These are phyloP conservation scores for Solanum commersonii DNA, from an alignment of 257 asterid species.

Conservation along the genomic window DNA sequence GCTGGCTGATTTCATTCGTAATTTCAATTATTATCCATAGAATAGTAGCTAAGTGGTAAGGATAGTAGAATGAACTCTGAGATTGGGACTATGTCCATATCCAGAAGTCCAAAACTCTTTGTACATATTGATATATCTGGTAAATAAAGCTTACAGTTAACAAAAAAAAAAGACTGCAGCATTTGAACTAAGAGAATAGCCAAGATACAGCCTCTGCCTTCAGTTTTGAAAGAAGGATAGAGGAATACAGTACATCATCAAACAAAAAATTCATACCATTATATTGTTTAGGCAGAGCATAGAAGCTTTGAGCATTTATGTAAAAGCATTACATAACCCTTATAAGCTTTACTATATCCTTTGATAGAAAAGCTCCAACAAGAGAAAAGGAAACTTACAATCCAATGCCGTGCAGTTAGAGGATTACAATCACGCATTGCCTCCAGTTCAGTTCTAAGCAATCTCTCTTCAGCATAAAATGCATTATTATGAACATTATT, in stretches of 20 bases:
- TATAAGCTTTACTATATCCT: background rate
- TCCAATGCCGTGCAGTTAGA: slow-evolving; percentile 30
- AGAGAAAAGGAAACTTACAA: slow-evolving; percentile 7
- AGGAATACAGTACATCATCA: background rate
- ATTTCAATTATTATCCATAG: no score
- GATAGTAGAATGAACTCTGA: no score
- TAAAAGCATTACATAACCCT: background rate
- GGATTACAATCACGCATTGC: slow-evolving; percentile 35
- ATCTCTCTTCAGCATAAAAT: slow-evolving; percentile 26
- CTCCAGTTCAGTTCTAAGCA: slow-evolving; percentile 29
- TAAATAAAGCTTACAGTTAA: no score
- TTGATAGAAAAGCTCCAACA: background rate
- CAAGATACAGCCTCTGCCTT: background rate
- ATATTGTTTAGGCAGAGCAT: background rate
- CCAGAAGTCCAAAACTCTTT: no score
- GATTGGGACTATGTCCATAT: no score
- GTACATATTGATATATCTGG: no score
- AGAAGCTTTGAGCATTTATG: background rate
- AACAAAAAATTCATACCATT: background rate
- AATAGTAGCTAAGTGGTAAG: no score
- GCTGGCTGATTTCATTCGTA: no score
- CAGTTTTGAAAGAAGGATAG: background rate
- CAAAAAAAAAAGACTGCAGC: background rate
- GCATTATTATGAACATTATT: slow-evolving; percentile 27
- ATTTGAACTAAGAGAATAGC: background rate